Base-by-base conservation (phyloP, 352 stramenopile species). In the Phytophthora constricta region DNA sequence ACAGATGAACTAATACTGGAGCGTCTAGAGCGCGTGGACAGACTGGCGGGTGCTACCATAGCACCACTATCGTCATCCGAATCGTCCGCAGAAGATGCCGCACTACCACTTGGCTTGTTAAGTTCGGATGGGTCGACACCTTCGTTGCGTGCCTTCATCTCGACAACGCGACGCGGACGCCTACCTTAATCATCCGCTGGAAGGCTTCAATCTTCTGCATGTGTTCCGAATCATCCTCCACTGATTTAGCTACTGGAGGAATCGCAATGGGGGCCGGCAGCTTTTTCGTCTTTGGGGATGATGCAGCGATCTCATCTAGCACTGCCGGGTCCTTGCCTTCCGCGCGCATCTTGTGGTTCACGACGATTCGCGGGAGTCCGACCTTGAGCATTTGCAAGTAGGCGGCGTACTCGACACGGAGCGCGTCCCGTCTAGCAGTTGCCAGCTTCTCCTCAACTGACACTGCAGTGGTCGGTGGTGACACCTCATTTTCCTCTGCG, bases 351-450 rank as follows among this genome's bases (percentile, higher is more conserved):
- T 88, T 88, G 56, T 93, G 83, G 56, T 92, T 70, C 7, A 94
- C 86, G 5, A 92, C 76, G 8, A 88, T 74, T 28, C 78, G 56
- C 9, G 86, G 78, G 5, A 89, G 72, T 16, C 85, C 80, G 17
- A 96, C 87, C 62, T 91, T 92, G 23, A 94, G 69, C 81, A 96
- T 92, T 43, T 91, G 84, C 51, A 96, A 77, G 67, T 91, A 96
- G 5, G 83, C 46, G 3, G 60, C 55, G 25, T 78, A 78, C 31
- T 78, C 65, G n/a, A 5, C 52, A 3, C 57, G 70, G 54, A 78
- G 61, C 42, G 51, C 20, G 10, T 56, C 10, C 11, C 75, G 27
- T 67, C 57, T 67, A 25, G 27, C 57, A 46, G 52, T 48, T n/a
- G 26, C 46, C 17, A 11, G 50, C 41, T 66, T 31, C 16, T 69